Evolutionary conservation across 2,329 filamentous ascomycete species (phyloP), one percentile per base, ranked within the genome.

Genomic region (Coniella lustricola): DNA sequence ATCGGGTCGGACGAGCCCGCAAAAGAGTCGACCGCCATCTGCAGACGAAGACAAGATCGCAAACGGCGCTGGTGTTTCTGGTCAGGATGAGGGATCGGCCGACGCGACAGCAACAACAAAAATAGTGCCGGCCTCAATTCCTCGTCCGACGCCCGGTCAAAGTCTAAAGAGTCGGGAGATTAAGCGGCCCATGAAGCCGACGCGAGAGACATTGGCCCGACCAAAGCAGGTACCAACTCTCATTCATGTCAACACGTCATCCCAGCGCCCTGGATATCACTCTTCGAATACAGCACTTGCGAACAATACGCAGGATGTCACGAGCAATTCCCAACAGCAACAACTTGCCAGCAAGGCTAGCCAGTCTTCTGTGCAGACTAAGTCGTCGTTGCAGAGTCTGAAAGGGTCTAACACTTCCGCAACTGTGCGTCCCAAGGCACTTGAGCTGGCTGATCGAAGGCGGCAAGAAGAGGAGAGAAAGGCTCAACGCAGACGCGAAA

Each of bases 391-490:
- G 8, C 70, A 76, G 46, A 87, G 77, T 59, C 71, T 90, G 46
- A 87, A 85, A 63, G 77, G 74, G 58, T 81, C 79, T 7, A 71
- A 72, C 7, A 53, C 22, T 31, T 80, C 81, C n/a, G 76, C 82
- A 29, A 74, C 72, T n/a, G 73, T 77, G 2, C 81, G 83, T 44
- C 77, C 82, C 0, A 87, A 85, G 62, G 84, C 86, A 2, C 70
- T 90, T 18, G 81, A 90, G 46, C 74, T 85, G 41, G 87, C 85
- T 2, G 85, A 87, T 34, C 84, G 82, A 60, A 90, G 90, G 65
- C 91, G 85, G 62, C 89, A 95, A 63, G 84, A 83, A 62, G 90
- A 95, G 58, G 88, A 94, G 61, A 81, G 82, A 41, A 87, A 90
- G 55, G 80, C 81, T 13, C 83, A 90, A 59, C 81, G 84, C 43